Evolutionary conservation across 2,329 filamentous ascomycete species (phyloP).

Genomic region (Lecanicillium sp.): DNA sequence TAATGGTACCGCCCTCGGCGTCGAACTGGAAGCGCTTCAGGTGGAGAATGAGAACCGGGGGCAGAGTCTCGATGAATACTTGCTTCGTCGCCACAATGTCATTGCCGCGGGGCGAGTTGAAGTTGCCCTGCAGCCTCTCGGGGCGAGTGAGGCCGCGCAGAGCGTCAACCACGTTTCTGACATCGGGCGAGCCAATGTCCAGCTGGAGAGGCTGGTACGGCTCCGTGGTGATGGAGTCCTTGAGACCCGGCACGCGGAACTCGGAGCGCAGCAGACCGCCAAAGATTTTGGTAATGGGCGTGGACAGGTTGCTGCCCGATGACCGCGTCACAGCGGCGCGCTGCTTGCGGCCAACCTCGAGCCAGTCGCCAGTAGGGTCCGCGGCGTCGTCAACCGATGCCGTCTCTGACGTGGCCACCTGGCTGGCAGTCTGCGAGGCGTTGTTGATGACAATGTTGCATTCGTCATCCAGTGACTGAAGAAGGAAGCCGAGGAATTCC

Average conservation of each 20-base stretch:
- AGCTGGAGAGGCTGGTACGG: constrained; percentile 92
- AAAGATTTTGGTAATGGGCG: constrained; percentile 90
- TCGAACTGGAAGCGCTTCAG: constrained; percentile 98
- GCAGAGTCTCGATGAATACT: constrained; percentile 85
- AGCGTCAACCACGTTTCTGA: constrained; percentile 88
- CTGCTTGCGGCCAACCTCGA: constrained; percentile 90
- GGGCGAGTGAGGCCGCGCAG: constrained; percentile 75
- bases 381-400: constrained; percentile 19
- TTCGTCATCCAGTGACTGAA: constrained; percentile 91
- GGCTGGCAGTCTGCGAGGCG: constrained; percentile 14
- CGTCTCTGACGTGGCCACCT: constrained; percentile 24
- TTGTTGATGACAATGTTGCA: constrained; percentile 64
- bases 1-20: constrained; percentile 77
- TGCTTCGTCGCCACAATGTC: constrained; percentile 82
- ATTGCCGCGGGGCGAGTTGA: constrained; percentile 69
- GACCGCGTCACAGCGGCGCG: constrained; percentile 79
- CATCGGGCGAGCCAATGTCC: constrained; percentile 80
- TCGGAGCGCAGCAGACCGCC: constrained; percentile 87
- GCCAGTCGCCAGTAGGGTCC: constrained; percentile 54
- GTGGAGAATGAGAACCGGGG: constrained; percentile 87
- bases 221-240: constrained; percentile 85
- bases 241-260: constrained; percentile 75
- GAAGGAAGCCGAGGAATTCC: constrained; percentile 87
- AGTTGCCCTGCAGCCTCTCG: constrained; percentile 79
- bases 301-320: constrained; percentile 67